phyloP scores from a whole-genome alignment of 2,329 filamentous ascomycete genomes.

The Ophidiomyces ophidiicola region DNA sequence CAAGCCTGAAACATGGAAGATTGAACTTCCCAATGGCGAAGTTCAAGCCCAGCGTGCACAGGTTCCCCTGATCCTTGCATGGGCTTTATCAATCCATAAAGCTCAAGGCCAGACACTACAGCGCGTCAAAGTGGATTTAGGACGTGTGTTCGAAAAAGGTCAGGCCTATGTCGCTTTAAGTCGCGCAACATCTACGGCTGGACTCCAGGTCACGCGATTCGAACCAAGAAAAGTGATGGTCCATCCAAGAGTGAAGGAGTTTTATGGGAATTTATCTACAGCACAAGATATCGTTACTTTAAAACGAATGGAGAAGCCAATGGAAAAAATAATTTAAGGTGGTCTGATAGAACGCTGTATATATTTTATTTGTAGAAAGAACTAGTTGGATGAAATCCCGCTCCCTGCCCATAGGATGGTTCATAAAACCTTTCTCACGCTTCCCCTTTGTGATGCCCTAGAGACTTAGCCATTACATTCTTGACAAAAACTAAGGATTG shows the following conservation, averaged over 20 bases:
- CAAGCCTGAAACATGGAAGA: constrained; percentile 84
- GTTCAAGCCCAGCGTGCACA: constrained; percentile 77
- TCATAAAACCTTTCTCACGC: too few relatives aligned
- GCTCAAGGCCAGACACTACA: constrained; percentile 91
- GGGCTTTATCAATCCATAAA: constrained; percentile 96
- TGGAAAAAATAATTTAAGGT: neutral
- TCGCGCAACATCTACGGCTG: constrained; percentile 76
- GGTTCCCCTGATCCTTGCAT: constrained; percentile 81
- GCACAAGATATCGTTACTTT: constrained; percentile 43
- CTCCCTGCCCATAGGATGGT: too few relatives aligned
- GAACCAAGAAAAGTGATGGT: constrained; percentile 88
- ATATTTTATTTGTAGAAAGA: constrained; percentile 6
- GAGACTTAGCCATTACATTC: too few relatives aligned
- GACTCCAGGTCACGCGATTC: constrained; percentile 78
- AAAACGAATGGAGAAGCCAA: neutral
- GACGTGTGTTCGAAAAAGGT: constrained; percentile 88
- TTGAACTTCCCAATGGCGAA: constrained; percentile 90
- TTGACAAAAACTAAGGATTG: too few relatives aligned
- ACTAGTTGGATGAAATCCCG: neutral
- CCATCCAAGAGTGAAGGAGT: constrained; percentile 70
- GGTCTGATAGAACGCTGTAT: too few relatives aligned
- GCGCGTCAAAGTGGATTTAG: constrained; percentile 85
- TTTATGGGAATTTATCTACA: constrained; percentile 71
- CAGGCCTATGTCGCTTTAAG: constrained; percentile 95
- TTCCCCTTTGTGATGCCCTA: too few relatives aligned